Evolutionary conservation across 208 protist genomes (phyloP).

Genomic region (Crithidia sp.): DNA sequence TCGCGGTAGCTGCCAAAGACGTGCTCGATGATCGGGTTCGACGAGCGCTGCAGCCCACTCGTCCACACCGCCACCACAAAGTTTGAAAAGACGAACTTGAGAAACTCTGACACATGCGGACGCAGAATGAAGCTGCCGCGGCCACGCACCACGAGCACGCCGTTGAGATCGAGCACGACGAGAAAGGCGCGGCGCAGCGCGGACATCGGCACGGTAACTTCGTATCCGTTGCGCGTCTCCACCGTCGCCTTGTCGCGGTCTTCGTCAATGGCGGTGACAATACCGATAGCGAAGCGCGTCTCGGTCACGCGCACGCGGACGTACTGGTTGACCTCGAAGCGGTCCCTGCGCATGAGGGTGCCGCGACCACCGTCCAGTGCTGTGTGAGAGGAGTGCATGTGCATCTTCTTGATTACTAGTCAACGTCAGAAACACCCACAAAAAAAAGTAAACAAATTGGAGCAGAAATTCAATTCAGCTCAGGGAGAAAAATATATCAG

Average conservation of each 20-base stretch:
- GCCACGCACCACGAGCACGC: conserved; percentile 84
- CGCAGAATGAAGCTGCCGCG: conserved; percentile 71
- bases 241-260: conserved; percentile 58
- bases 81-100: conserved; percentile 86
- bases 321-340: conserved; percentile 85
- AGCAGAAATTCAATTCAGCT: background rate
- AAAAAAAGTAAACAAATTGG: background rate
- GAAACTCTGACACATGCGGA: conserved; percentile 76
- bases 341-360: conserved; percentile 45
- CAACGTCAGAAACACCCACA: background rate
- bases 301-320: conserved; percentile 77
- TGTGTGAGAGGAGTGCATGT: background rate
- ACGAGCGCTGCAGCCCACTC: conserved; percentile 85
- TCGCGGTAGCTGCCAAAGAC: conserved; percentile 84
- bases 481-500: too few species aligned
- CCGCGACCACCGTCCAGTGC: background rate
- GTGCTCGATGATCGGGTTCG: conserved; percentile 82
- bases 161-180: conserved; percentile 89
- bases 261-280: conserved; percentile 68
- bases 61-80: conserved; percentile 93
- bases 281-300: conserved; percentile 78
- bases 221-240: conserved; percentile 82
- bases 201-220: conserved; percentile 61
- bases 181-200: conserved; percentile 83
- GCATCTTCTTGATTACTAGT: conserved; percentile 19